Evolutionary conservation across 1,139 yeast species (phyloP), one percentile per base, ranked within the genome.

Genomic region (Debaryomyces fabryi): DNA sequence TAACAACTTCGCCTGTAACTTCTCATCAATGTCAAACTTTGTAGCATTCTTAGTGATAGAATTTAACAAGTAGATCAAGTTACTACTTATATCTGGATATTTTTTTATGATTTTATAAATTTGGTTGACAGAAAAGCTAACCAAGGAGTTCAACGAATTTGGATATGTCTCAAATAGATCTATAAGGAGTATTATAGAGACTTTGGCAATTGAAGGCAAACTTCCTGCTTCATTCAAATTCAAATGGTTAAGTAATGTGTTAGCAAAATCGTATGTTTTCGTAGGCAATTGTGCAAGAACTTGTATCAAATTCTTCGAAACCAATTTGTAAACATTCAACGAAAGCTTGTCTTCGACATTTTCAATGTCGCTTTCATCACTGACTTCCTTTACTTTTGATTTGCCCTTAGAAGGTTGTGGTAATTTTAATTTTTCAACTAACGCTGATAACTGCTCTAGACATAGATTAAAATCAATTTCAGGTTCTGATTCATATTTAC

Each of bases 161-260:
- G 80, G 79, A 50, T 65, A 74, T 2, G 61, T 51, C 37, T 74
- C 78, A 55, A 69, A 70, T 33, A 76, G 54, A 49, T 75, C 79
- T 45, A 68, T 70, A 39, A 75, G 65, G 7, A 74, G 52, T 12
- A 73, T 54, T 4, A 65, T 60, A 0, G 76, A 62, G 15, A 71
- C 56, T 37, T 62, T 59, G 3, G 67, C 60, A 3, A 60, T 59
- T 6, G 58, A 49, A 3, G 59, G 29, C 32, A 68, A 53, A 15
- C 54, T 56, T 20, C 56, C 58, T 15, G 50, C 57, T 4, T 56
- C 64, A 21, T 55, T 56, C 10, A 62, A 47, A 1, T 45, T 51
- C 37, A 74, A 50, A 49, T 67, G 59, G 41, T 68, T 68, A 46
- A 75, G 61, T 24, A 74, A 62, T 20, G 58, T 63, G 53, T 75